Evolutionary conservation across 2,329 filamentous ascomycete genomes (phyloP).

Genomic region (Stemphylium lycopersici): DNA sequence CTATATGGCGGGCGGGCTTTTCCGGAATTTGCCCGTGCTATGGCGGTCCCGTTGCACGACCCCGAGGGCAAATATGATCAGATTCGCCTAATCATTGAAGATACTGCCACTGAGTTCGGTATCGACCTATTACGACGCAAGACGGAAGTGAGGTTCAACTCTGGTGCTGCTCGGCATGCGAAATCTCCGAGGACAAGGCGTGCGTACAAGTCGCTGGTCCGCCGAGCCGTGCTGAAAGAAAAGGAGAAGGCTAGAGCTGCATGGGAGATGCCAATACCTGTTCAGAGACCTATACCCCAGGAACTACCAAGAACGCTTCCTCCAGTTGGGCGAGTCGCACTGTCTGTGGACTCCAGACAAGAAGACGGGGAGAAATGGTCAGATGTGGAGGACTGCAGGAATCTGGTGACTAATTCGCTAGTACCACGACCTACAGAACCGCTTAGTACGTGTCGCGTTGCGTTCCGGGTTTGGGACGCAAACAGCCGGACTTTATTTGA

Average conservation of each 20-base stretch:
- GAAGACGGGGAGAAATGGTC: background rate
- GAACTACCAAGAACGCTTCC: background rate
- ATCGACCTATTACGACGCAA: conserved; percentile 2
- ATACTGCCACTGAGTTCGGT: background rate
- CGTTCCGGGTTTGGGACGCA: conserved; percentile 15
- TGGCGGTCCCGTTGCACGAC: conserved; percentile 14
- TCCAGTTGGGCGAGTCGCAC: background rate
- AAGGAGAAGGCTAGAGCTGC: background rate
- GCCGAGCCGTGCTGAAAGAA: background rate
- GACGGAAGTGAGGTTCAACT: background rate
- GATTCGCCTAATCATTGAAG: conserved; percentile 8
- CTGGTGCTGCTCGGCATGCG: conserved; percentile 6
- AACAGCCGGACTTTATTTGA: conserved; percentile 4
- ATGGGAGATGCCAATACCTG: background rate
- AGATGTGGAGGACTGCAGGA: background rate
- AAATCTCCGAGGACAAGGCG: conserved; percentile 8
- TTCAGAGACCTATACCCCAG: background rate
- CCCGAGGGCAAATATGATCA: conserved; percentile 8
- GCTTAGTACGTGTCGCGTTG: background rate
- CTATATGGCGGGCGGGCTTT: conserved; percentile 11
- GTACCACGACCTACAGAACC: background rate
- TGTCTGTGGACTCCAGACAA: background rate
- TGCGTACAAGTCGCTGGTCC: background rate
- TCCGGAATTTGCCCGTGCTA: conserved; percentile 1
- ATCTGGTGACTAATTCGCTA: background rate